A percentile compares a stretch with the other conserved stretches of the same genome.
Evolutionary conservation across 257 asterid genomes (phyloP).

Genomic region (Gentiana dahurica): DNA sequence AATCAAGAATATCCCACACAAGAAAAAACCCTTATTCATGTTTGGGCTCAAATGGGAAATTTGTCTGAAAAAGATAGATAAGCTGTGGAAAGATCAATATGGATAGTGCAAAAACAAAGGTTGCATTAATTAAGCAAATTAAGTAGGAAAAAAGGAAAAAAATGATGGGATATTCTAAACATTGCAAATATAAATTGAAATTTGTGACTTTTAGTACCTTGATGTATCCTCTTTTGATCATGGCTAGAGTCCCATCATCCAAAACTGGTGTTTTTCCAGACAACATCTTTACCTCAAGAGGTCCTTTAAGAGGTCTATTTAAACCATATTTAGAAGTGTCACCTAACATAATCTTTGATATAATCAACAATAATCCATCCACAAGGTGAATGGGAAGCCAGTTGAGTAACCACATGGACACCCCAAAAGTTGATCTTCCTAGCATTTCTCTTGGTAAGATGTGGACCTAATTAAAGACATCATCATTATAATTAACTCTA

Average conservation of each 20-base stretch:
- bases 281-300: slow-evolving; percentile 19
- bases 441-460: slow-evolving; percentile 29
- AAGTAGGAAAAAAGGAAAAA: too few species aligned
- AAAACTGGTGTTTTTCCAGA: slow-evolving; percentile 31
- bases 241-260: slow-evolving; percentile 26
- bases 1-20: too few species aligned
- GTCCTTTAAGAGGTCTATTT: slow-evolving; percentile 25
- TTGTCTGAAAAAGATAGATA: too few species aligned
- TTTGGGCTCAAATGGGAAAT: too few species aligned
- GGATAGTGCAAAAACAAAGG: too few species aligned
- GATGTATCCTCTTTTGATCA: slow-evolving; percentile 17
- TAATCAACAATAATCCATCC: slow-evolving; percentile 20
- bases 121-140: too few species aligned
- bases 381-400: slow-evolving; percentile 26
- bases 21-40: too few species aligned
- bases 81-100: too few species aligned
- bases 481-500: too few species aligned
- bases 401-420: slow-evolving; percentile 27
- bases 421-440: slow-evolving; percentile 36
- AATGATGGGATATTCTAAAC: too few species aligned
- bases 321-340: slow-evolving; percentile 21
- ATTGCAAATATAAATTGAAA: too few species aligned
- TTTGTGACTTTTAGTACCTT: slow-evolving; percentile 15
- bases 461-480: slow-evolving; percentile 18
- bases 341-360: slow-evolving; percentile 23